Base-by-base conservation (phyloP, 2,329 filamentous ascomycete genomes). In the Emergomyces pasteurianus region DNA sequence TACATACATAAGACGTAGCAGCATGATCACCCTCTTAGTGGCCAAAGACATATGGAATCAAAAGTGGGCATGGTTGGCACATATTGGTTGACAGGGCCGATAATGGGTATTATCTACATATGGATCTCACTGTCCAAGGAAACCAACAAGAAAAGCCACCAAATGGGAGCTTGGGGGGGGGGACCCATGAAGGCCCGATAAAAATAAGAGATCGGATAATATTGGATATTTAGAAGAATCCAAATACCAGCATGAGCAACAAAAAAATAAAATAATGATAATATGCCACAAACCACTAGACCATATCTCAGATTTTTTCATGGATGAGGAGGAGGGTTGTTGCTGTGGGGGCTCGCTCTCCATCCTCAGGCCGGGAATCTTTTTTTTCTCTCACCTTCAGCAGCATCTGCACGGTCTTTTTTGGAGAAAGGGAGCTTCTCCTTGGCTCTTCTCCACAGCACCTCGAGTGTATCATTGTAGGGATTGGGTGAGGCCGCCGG, bases 401-500 rank as follows among this genome's bases (percentile, higher is more conserved):
- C 50, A 50, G 63, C 57, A 58, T 61, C 59, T 36, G 1, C 50
- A 50, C 61, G 58, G 58, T 61, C 59, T 34, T 60, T 61, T 28
- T 62, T 60, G 31, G 61, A 58, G 53, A 64, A 34, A 50, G 56
- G 61, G 58, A 65, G 58, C 55, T 60, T 61, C 49, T 64, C 60
- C 58, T 63, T 64, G 40, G 63, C 61, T 52, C 61, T 58, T 58
- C 61, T 56, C 64, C 64, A 63, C 40, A 65, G 57, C 58, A 61
- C 31, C 47, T 64, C 63, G 42, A 60, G 60, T 36, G 60, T 63
- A 46, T 62, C 50, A 55, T 60, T 36, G 59, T 21, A 59, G 21
- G 58, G 36, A 46, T 59, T 52, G 28, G 42, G 40, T 28, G 28
- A 31, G n/a, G 10, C 54, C 54, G 38, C 14, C 8, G 21, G 14